Evolutionary conservation across 495 filamentous ascomycete genomes (phyloP), one percentile per base, ranked within the genome.

Genomic region (Clohesyomyces aquaticus): DNA sequence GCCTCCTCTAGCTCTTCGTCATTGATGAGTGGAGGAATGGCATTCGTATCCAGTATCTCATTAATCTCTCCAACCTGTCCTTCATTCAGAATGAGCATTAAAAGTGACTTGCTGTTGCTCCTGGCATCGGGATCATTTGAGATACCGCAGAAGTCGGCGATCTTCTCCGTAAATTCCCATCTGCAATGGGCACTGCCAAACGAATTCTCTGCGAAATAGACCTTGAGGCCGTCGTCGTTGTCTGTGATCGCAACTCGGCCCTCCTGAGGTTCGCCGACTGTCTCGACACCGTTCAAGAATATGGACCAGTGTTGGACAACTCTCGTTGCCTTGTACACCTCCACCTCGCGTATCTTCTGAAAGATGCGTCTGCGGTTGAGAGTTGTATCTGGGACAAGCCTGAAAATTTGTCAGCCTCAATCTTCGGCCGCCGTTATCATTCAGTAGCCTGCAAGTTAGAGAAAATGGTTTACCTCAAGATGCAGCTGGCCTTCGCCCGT

Each of bases 311-410:
- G 14, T 23, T 47, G 43, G 43, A 47, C 43, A 23, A 47, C 43
- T 23, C 18, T 47, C 21, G 43, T 6, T n/a, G 43, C 43, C 14
- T 6, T 47, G 43, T 8, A 47, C 18, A 47, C 43, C n/a, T 47
- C 43, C 8, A 47, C 43, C n/a, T 47, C 43, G 4, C 43, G 43
- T 4, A 47, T 6, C 18, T 47, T 6, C n/a, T 47, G 43, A n/a
- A 47, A 47, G n/a, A 47, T 47, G 4, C 43, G 43, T n/a, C 43
- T n/a, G 43, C 43, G 43, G n/a, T 47, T 47, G 14, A 47, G 43
- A 8, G 43, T 47, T 4, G 43, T 47, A n/a, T 47, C 43, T 8
- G 43, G 43, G 8, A 47, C 43, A 18, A 47, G 43, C 21, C 43
- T 47, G 21, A 8, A 4, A n/a, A 47, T 4, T 8, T 47, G n/a